These are phyloP conservation scores for Asterophora lycoperdoides DNA, from an alignment of 768 basidiomycete species.

Conservation along the genomic window DNA sequence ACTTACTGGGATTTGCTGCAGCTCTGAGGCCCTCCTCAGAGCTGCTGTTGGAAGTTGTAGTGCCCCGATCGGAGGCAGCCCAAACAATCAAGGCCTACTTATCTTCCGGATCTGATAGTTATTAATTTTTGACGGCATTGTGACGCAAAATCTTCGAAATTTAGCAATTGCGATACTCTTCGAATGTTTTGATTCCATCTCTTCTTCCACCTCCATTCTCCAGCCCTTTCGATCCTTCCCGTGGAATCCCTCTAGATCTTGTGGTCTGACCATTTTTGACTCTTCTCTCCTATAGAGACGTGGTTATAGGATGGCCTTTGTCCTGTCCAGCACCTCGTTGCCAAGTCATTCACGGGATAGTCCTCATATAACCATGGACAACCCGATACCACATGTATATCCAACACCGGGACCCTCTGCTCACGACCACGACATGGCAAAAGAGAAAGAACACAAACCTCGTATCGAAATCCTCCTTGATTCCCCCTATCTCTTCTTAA, in stretches of 20 bases:
- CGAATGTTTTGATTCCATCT: background rate
- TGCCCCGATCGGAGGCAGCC: too few relatives aligned
- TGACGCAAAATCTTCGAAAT: slow-evolving; percentile 1
- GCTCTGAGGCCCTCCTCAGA: too few relatives aligned
- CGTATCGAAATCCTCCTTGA: slow-evolving; percentile 75
- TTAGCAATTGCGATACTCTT: background rate
- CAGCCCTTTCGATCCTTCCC: background rate
- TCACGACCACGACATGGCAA: slow-evolving; percentile 33
- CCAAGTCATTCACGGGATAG: slow-evolving; percentile 2
- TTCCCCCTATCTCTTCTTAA: slow-evolving; percentile 62
- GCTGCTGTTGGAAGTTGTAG: too few relatives aligned
- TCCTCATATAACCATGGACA: slow-evolving; percentile 14
- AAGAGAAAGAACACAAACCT: slow-evolving; percentile 42
- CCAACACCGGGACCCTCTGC: slow-evolving; percentile 3
- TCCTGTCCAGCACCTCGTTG: slow-evolving; percentile 18
- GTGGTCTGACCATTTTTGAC: background rate
- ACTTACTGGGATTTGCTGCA: too few relatives aligned
- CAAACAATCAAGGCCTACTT: too few relatives aligned
- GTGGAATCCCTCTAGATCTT: background rate
- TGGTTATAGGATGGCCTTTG: slow-evolving; percentile 20
- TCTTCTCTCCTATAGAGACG: background rate
- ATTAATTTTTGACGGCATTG: background rate
- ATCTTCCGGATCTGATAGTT: too few relatives aligned
- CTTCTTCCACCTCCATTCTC: background rate
- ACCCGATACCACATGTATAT: slow-evolving; percentile 1